Percentiles rank a stretch among this genome's conserved stretches.
These are phyloP conservation scores for Chlamydomonas sp. DNA, from an alignment of 139 green algal species.

Conservation along the genomic window DNA sequence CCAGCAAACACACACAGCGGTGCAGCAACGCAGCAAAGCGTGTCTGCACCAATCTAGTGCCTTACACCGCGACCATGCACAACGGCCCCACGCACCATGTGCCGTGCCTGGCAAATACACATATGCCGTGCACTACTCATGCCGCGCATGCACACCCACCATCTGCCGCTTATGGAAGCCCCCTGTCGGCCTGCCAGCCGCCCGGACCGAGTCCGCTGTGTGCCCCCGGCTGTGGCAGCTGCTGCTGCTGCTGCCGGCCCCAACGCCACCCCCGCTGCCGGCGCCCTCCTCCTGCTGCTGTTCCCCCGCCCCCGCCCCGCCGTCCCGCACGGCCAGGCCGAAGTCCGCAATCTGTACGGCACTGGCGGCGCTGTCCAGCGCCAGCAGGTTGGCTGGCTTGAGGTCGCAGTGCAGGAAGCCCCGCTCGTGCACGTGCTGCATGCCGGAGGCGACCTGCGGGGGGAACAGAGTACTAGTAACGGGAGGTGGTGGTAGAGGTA, in stretches of 20 bases:
- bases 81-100: no score
- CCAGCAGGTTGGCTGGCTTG: constrained; percentile 85
- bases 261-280: not conserved
- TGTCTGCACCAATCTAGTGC: no score
- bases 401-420: constrained; percentile 61
- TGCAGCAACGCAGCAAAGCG: no score
- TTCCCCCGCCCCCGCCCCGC: not conserved
- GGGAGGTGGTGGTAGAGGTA: no score
- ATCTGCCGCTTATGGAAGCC: constrained; percentile 80
- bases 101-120: not conserved
- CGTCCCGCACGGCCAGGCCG: constrained; percentile 56
- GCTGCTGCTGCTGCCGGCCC: not conserved
- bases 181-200: constrained; percentile 38
- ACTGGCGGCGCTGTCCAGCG: constrained; percentile 24
- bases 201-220: not conserved
- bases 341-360: constrained; percentile 62
- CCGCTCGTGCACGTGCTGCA: constrained; percentile 27
- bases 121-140: not conserved
- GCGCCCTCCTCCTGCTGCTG: not conserved
- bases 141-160: not conserved
- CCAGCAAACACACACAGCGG: no score
- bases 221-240: not conserved
- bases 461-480: no score
- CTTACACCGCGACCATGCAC: no score
- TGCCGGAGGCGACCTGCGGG: constrained; percentile 2